Conservation (phyloP, 1,139 yeast genomes). For the Spathaspora sp. region DNA sequence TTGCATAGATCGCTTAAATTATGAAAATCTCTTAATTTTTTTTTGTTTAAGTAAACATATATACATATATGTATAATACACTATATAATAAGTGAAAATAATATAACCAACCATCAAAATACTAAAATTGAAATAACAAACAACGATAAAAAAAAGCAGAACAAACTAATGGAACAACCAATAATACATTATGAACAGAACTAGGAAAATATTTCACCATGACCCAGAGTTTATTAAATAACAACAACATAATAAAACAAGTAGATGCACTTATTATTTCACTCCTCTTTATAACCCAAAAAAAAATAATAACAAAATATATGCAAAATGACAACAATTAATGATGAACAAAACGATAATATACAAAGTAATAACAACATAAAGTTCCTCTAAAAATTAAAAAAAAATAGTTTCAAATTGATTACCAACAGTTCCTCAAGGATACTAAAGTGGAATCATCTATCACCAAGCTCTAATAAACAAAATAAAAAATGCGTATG, state of each 20-base stretch:
- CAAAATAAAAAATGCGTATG: slow-evolving; percentile 2
- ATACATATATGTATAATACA: slow-evolving; percentile 4
- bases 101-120: slow-evolving; percentile 5
- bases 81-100: slow-evolving; percentile 3
- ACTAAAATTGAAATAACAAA: slow-evolving; percentile 2
- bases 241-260: slow-evolving; percentile 2
- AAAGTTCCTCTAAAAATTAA: slow-evolving; percentile 3
- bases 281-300: slow-evolving; percentile 3
- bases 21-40: slow-evolving; percentile 2
- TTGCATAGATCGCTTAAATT: too few species aligned
- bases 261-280: slow-evolving; percentile 1
- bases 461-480: slow-evolving; percentile 4
- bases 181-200: slow-evolving; percentile 3
- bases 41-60: slow-evolving; percentile 3
- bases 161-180: slow-evolving; percentile 2
- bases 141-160: neutral
- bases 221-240: slow-evolving; percentile 3
- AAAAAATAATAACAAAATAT: neutral
- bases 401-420: slow-evolving; percentile 2
- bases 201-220: slow-evolving; percentile 3
- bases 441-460: slow-evolving; percentile 2
- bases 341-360: slow-evolving; percentile 2
- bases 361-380: neutral
- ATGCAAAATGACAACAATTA: slow-evolving; percentile 3
- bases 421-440: neutral